These are phyloP conservation scores for Teunomyces stri DNA, from an alignment of 805 yeast species.

Conservation along the genomic window DNA sequence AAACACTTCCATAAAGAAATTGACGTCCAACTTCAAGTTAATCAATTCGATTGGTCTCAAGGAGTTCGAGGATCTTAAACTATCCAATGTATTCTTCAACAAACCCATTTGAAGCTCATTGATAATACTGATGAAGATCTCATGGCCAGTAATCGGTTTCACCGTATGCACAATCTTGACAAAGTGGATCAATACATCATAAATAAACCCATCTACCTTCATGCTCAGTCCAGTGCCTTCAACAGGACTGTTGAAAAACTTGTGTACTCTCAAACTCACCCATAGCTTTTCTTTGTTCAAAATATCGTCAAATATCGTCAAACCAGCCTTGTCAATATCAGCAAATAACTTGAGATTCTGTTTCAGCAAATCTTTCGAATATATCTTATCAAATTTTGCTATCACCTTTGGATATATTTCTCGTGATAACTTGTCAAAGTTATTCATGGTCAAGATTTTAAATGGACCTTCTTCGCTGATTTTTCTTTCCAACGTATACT, in stretches of 20 bases:
- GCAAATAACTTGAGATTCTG: constrained; percentile 40
- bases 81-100: constrained; percentile 31
- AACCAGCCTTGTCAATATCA: constrained; percentile 40
- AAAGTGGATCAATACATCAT: constrained; percentile 38
- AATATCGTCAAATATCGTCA: constrained; percentile 40
- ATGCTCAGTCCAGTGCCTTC: constrained; percentile 10
- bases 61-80: constrained; percentile 23
- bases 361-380: constrained; percentile 32
- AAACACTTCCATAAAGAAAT: constrained; percentile 39
- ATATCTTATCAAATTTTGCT: constrained; percentile 31
- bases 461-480: constrained; percentile 26
- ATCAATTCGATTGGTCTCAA: constrained; percentile 15
- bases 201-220: constrained; percentile 38
- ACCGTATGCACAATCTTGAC: constrained; percentile 38
- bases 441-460: constrained; percentile 44
- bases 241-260: constrained; percentile 18
- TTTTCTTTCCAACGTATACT: constrained; percentile 28
- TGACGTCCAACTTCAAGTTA: constrained; percentile 35
- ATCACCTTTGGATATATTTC: constrained; percentile 31
- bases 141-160: constrained; percentile 39
- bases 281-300: constrained; percentile 34
- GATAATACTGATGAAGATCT: constrained; percentile 33
- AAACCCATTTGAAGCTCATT: constrained; percentile 38
- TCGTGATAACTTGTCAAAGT: constrained; percentile 35
- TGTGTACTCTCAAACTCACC: constrained; percentile 27